Conservation (phyloP, 2,329 filamentous ascomycete genomes). For the Neurospora sp. region DNA sequence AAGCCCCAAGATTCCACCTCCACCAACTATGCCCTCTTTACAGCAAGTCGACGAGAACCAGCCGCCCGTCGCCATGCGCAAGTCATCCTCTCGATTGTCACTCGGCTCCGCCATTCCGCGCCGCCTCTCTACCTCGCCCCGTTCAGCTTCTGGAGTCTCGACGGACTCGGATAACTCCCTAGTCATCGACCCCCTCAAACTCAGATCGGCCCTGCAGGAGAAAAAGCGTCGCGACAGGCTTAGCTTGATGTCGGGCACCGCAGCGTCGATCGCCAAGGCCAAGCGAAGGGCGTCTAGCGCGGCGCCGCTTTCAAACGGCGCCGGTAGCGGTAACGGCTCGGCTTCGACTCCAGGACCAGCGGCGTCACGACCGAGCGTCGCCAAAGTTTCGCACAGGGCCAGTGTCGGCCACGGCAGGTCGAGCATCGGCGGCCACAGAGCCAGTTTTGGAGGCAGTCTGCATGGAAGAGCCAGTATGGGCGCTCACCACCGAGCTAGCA, state of each 20-base stretch:
- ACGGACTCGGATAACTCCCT: constrained; percentile 37
- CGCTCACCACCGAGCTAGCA: constrained; percentile 20
- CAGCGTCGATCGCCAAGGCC: constrained; percentile 27
- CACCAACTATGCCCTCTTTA: constrained; percentile 33
- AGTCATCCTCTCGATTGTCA: constrained; percentile 5
- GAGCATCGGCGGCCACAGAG: background rate
- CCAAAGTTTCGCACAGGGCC: background rate
- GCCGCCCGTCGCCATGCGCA: constrained; percentile 9
- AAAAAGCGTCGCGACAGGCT: constrained; percentile 37
- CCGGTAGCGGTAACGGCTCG: constrained; percentile 23
- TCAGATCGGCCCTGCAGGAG: constrained; percentile 44
- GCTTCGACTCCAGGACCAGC: constrained; percentile 14
- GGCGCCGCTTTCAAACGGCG: constrained; percentile 18
- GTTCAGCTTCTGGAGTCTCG: constrained; percentile 23
- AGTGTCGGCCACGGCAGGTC: background rate
- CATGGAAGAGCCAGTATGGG: background rate
- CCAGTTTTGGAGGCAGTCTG: background rate
- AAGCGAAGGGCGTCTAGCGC: constrained; percentile 38
- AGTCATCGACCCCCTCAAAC: constrained; percentile 41
- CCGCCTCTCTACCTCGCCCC: constrained; percentile 20
- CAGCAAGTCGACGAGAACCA: constrained; percentile 23
- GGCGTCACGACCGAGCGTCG: constrained; percentile 20
- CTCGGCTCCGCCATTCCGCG: constrained; percentile 1
- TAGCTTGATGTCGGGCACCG: constrained; percentile 29
- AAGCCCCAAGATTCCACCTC: constrained; percentile 25